phyloP scores from a whole-genome alignment of 306 rosid genomes.

The Inga laurina region DNA sequence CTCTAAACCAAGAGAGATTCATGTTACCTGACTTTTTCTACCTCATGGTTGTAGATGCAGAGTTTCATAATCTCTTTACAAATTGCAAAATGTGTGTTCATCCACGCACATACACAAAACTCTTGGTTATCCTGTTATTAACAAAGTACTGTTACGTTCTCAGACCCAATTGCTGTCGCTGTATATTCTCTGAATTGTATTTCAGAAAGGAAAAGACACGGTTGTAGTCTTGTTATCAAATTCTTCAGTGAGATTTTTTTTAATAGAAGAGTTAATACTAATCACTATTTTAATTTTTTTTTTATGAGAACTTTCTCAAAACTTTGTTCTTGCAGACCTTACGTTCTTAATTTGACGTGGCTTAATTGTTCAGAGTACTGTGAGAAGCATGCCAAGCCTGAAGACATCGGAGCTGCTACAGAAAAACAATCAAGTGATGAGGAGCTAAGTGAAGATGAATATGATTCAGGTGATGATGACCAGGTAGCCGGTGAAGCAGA shows the following conservation, averaged over 20 bases:
- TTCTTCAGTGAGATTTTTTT: background rate
- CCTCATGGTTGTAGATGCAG: background rate
- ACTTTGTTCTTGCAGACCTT: background rate
- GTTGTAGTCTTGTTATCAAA: background rate
- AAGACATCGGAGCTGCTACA: conserved; percentile 50
- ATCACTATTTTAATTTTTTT: background rate
- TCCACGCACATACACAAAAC: background rate
- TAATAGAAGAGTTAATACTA: background rate
- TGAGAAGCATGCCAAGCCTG: conserved; percentile 57
- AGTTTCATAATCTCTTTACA: background rate
- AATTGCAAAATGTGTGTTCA: background rate
- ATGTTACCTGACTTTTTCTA: background rate
- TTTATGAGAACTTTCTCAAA: background rate
- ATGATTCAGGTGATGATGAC: conserved; percentile 61
- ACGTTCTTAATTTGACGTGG: background rate
- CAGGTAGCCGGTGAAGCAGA: conserved; percentile 61
- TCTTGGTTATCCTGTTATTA: background rate
- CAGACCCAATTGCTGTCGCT: background rate
- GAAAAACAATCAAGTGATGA: conserved; percentile 63
- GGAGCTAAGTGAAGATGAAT: conserved; percentile 55
- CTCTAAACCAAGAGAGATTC: conserved; percentile 5
- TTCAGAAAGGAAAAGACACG: background rate
- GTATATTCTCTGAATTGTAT: conserved; percentile 10
- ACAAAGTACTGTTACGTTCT: background rate
- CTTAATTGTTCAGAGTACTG: conserved; percentile 47